These are phyloP conservation scores for Phaffomyces antillensis DNA, from an alignment of 805 yeast genomes.

Conservation along the genomic window DNA sequence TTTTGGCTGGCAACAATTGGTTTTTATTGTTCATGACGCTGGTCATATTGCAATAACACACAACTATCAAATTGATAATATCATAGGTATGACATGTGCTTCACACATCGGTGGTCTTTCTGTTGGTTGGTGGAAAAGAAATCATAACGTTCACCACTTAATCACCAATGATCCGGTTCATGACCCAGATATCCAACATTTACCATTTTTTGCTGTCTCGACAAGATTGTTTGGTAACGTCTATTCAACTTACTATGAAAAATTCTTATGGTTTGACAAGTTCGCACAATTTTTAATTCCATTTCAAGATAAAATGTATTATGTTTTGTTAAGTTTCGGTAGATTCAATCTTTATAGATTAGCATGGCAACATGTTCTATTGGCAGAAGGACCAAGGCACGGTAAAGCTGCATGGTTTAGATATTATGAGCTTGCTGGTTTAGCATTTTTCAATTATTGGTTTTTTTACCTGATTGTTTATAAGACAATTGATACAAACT, in stretches of 20 bases:
- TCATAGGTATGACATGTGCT: conserved; percentile 67
- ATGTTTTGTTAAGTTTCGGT: conserved; percentile 75
- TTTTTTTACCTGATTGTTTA: conserved; percentile 60
- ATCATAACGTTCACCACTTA: conserved; percentile 89
- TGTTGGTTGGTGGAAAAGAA: conserved; percentile 91
- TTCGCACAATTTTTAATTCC: conserved; percentile 53
- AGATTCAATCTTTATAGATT: conserved; percentile 78
- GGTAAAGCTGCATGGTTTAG: conserved; percentile 88
- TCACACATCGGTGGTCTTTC: conserved; percentile 84
- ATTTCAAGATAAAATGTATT: conserved; percentile 63
- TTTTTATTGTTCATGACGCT: conserved; percentile 85
- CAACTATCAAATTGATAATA: conserved; percentile 66
- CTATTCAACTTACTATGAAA: conserved; percentile 76
- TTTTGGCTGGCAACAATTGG: conserved; percentile 81
- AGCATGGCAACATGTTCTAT: conserved; percentile 68
- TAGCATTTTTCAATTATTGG: conserved; percentile 71
- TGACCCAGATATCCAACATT: conserved; percentile 90
- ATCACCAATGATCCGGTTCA: conserved; percentile 91
- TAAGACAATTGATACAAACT: conserved; percentile 43
- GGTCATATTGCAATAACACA: conserved; percentile 84
- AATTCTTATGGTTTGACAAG: conserved; percentile 57
- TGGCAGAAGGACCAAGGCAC: conserved; percentile 71
- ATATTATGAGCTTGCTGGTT: conserved; percentile 67
- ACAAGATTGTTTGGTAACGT: conserved; percentile 59
- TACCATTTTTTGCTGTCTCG: conserved; percentile 87